These are phyloP conservation scores for Paraphoma sp. DNA, from an alignment of 2,329 filamentous ascomycete genomes.

Conservation along the genomic window DNA sequence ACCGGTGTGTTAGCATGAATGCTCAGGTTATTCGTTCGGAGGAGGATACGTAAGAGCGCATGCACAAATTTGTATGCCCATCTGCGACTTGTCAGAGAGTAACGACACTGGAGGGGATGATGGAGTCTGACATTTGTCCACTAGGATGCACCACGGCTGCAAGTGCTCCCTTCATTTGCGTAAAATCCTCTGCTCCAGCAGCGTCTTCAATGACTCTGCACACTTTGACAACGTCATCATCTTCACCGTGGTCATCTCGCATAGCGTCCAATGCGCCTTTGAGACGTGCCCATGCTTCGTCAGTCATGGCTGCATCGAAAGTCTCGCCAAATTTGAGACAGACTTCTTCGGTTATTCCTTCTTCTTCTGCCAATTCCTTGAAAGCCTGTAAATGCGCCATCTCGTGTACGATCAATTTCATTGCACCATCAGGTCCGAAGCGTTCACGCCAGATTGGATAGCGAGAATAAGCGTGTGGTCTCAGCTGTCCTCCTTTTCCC, in stretches of 20 bases:
- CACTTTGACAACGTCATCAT: slow-evolving; percentile 9
- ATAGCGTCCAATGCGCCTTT: slow-evolving; percentile 13
- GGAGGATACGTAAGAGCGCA: slow-evolving; percentile 13
- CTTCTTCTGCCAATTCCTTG: slow-evolving; percentile 8
- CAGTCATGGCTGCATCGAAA: slow-evolving; percentile 20
- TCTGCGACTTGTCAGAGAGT: slow-evolving; percentile 1
- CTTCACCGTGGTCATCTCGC: slow-evolving; percentile 13
- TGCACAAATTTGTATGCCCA: slow-evolving; percentile 20
- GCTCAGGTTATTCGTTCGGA: slow-evolving; percentile 3
- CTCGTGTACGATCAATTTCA: slow-evolving; percentile 17
- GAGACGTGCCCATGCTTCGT: slow-evolving; percentile 17
- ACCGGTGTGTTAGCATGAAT: slow-evolving; percentile 13
- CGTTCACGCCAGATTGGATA: slow-evolving; percentile 12
- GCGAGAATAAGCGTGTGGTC: slow-evolving; percentile 18
- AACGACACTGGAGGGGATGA: neutral
- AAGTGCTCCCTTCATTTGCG: slow-evolving; percentile 17
- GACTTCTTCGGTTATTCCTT: slow-evolving; percentile 12
- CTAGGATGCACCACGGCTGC: slow-evolving; percentile 11
- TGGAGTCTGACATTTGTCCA: slow-evolving; percentile 10
- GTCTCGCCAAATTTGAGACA: slow-evolving; percentile 19
- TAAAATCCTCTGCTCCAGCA: slow-evolving; percentile 6
- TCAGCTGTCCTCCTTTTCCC: slow-evolving; percentile 16
- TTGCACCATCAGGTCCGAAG: slow-evolving; percentile 14
- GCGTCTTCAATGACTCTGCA: slow-evolving; percentile 9
- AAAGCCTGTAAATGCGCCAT: slow-evolving; percentile 15